Base-by-base conservation (phyloP, 2,329 filamentous ascomycete species). In the Penicillium sp. region DNA sequence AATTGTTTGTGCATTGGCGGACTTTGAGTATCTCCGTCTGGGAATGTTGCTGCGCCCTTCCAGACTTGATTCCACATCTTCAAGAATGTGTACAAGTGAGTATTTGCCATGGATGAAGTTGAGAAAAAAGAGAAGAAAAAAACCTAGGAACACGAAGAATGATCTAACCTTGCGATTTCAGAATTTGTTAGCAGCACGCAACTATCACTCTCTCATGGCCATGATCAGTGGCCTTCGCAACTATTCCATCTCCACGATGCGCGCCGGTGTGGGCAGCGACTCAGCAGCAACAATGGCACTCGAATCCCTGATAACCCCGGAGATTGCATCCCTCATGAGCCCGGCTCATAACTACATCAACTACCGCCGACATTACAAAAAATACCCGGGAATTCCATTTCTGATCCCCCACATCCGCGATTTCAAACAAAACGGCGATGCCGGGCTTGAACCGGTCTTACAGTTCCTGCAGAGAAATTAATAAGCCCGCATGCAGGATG, bases 171-270 rank as follows among this genome's bases (percentile, higher is more conserved):
- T 42, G 3, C 18, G 16, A 34, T 18, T 24, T 27, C 24, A 76
- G 74, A 55, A 54, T 11, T 63, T 76, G n/a, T 52, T 70, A 34
- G 36, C 29, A 16, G 52, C 61, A 14, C 60, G 59, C 32, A 71
- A 75, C 49, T 77, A 76, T 47, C 67, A 76, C 40, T 72, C 74
- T 2, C 60, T 72, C 13, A 70, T 70, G 6, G 73, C 74, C 8
- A 62, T 75, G 16, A 55, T 75, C 4, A 63, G 67, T 22, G 74
- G 74, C 5, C 62, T 77, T 5, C 69, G 70, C n/a, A 67, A 64
- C 46, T 70, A 71, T 42, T 67, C 64, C 43, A 63, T 68, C 24
- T 60, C 63, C 2, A 64, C 63, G 13, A 61, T 67, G 7, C 62
- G 58, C 39, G 52, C 58, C 29, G 58, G 59, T 21, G 45, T 49